Conservation (phyloP, 768 basidiomycete species). For the Ramaria sp. region DNA sequence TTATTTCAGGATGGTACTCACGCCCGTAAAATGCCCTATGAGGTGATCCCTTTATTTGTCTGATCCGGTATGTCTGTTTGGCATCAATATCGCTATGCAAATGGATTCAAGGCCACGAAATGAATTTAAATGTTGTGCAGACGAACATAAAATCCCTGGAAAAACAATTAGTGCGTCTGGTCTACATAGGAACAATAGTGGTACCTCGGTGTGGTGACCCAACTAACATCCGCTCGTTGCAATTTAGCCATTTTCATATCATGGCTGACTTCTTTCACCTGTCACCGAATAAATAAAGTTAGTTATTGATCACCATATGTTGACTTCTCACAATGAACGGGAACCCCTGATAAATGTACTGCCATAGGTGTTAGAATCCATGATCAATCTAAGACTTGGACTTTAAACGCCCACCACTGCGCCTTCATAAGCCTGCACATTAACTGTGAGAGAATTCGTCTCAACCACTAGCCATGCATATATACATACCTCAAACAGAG, state of each 20-base stretch:
- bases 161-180: background rate
- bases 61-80: constrained; percentile 62
- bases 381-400: too few species aligned
- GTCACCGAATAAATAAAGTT: constrained; percentile 7
- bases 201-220: constrained; percentile 65
- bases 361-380: background rate
- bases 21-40: constrained; percentile 62
- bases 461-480: background rate
- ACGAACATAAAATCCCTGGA: constrained; percentile 66
- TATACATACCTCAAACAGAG: constrained; percentile 58
- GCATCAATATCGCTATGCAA: constrained; percentile 60
- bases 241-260: constrained; percentile 65
- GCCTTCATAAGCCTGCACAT: constrained; percentile 52
- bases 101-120: background rate
- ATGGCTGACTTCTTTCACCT: constrained; percentile 76
- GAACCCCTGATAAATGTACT: constrained; percentile 85
- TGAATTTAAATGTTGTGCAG: background rate
- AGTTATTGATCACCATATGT: background rate
- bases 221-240: constrained; percentile 67
- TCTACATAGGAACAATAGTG: constrained; percentile 1
- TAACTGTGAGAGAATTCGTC: background rate
- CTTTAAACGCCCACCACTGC: constrained; percentile 46
- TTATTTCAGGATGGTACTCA: constrained; percentile 25
- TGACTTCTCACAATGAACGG: constrained; percentile 53
- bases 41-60: constrained; percentile 45